Evolutionary conservation across 78 protist genomes (phyloP).

Genomic region (Diacronema lutheri): DNA sequence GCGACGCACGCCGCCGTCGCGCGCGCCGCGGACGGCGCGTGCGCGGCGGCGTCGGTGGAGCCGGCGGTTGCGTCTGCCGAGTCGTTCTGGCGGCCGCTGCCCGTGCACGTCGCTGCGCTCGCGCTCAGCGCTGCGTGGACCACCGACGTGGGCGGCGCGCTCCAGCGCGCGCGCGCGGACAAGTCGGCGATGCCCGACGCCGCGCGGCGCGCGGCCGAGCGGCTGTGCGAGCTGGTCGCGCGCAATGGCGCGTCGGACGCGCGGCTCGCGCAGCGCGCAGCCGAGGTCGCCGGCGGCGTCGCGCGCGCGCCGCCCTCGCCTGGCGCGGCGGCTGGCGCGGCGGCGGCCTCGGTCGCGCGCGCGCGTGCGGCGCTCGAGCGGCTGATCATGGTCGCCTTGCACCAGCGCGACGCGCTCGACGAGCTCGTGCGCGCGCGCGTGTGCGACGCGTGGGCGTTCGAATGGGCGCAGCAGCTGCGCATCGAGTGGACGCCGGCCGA

Average conservation of each 20-base stretch:
- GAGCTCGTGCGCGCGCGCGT: constrained; percentile 30
- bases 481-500: constrained; percentile 61
- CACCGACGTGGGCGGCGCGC: constrained; percentile 48
- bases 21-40: neutral
- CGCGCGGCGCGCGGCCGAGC: too few relatives aligned
- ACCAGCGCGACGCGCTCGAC: constrained; percentile 74
- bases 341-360: neutral
- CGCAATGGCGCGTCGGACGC: too few relatives aligned
- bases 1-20: constrained; percentile 53
- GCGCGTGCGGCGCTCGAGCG: constrained; percentile 54
- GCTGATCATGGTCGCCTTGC: constrained; percentile 75
- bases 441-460: constrained; percentile 52
- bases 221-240: too few relatives aligned
- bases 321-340: too few relatives aligned
- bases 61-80: too few relatives aligned
- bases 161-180: constrained; percentile 15
- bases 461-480: constrained; percentile 81
- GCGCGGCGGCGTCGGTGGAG: constrained; percentile 1
- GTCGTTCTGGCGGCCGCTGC: too few relatives aligned
- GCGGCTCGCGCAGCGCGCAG: too few relatives aligned
- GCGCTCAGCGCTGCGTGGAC: constrained; percentile 85
- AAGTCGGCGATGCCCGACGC: neutral
- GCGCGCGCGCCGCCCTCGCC: too few relatives aligned
- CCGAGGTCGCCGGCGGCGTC: too few relatives aligned
- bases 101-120: constrained; percentile 67